phyloP scores from a whole-genome alignment of 169 alveolate species.

The Plasmodium inui region DNA sequence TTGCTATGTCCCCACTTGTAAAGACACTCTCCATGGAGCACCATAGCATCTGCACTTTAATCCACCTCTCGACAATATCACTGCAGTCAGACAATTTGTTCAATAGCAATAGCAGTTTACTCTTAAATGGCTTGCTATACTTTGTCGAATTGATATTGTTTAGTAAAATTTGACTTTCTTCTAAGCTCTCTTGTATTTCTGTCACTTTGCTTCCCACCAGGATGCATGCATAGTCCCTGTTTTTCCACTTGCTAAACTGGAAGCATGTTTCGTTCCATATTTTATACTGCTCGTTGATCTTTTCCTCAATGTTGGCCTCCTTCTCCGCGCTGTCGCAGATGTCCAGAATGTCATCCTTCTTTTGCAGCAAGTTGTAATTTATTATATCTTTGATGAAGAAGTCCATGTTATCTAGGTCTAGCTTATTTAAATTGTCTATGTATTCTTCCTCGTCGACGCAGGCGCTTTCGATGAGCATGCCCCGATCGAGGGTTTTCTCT shows the following conservation, averaged over 20 bases:
- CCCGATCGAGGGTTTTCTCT: constrained; percentile 53
- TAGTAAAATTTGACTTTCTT: constrained; percentile 93
- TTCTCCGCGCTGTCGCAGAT: constrained; percentile 97
- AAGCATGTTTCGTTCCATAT: constrained; percentile 94
- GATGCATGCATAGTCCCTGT: constrained; percentile 89
- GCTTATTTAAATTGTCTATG: constrained; percentile 63
- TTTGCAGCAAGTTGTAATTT: constrained; percentile 43
- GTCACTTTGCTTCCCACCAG: constrained; percentile 91
- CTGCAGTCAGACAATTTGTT: constrained; percentile 93
- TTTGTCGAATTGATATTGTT: constrained; percentile 93
- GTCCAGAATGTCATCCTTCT: constrained; percentile 95
- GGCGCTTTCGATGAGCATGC: constrained; percentile 28
- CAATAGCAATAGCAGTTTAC: constrained; percentile 89
- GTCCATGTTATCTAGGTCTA: constrained; percentile 72
- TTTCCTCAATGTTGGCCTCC: constrained; percentile 93
- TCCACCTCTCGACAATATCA: constrained; percentile 97
- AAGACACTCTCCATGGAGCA: constrained; percentile 96
- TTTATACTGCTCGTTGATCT: constrained; percentile 91
- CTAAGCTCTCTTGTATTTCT: constrained; percentile 94
- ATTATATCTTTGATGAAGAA: constrained; percentile 74
- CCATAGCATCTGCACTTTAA: constrained; percentile 97
- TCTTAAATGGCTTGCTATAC: constrained; percentile 95
- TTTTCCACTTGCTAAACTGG: constrained; percentile 94
- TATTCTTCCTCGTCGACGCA: constrained; percentile 53
- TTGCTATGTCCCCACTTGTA: constrained; percentile 98